Evolutionary conservation across 2,329 filamentous ascomycete genomes (phyloP).

Genomic region (Colletotrichum zoysiae): DNA sequence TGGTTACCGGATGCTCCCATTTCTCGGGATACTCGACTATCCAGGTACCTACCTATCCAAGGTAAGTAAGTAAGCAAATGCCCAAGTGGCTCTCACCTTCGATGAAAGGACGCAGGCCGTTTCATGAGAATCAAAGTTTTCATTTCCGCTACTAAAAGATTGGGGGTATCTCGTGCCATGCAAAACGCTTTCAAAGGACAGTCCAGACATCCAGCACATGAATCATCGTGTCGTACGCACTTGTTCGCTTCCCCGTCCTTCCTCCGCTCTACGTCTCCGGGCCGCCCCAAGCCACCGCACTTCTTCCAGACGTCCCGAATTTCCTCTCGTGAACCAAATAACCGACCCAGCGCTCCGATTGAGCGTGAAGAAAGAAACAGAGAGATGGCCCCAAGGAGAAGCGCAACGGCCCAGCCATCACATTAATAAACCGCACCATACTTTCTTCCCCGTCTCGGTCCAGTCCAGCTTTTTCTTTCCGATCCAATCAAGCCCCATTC

Average conservation of each 20-base stretch:
- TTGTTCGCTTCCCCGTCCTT: constrained; percentile 7
- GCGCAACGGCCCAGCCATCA: constrained; percentile 37
- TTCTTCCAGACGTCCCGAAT: constrained; percentile 11
- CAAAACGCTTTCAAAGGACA: constrained; percentile 37
- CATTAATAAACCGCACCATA: constrained; percentile 24
- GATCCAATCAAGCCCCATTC: constrained; percentile 1
- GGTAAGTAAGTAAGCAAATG: not conserved
- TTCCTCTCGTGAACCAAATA: constrained; percentile 1
- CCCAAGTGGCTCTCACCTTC: too few species aligned
- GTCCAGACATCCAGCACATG: constrained; percentile 38
- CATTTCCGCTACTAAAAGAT: constrained; percentile 36
- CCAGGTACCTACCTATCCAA: too few species aligned
- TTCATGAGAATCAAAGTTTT: not conserved
- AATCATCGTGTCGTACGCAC: constrained; percentile 34
- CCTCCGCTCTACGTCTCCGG: not conserved
- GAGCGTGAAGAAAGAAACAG: not conserved
- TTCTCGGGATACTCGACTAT: too few species aligned
- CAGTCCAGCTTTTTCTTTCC: constrained; percentile 30
- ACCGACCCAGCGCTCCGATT: constrained; percentile 7
- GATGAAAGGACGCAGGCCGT: not conserved
- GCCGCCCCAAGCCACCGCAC: constrained; percentile 25
- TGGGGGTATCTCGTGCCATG: constrained; percentile 41
- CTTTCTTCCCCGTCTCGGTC: not conserved
- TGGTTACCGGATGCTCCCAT: not conserved
- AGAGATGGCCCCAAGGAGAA: constrained; percentile 22